Conservation (phyloP, 306 rosid genomes). For the Quercus bicolor region DNA sequence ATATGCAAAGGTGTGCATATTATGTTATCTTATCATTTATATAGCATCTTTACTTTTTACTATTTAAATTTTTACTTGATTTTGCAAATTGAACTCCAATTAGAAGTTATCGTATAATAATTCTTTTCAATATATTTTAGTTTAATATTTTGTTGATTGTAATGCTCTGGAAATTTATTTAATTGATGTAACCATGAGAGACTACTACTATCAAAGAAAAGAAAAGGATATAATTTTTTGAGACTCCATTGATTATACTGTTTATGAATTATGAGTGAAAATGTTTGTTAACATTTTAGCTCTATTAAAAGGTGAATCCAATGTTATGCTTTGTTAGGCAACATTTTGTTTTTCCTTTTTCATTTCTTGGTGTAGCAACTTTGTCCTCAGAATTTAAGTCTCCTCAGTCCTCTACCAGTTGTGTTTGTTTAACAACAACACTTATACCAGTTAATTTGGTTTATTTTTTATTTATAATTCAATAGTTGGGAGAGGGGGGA, state of each 20-base stretch:
- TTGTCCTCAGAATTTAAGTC: no score
- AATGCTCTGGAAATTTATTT: background rate
- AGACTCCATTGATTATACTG: background rate
- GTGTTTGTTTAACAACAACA: no score
- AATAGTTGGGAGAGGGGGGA: no score
- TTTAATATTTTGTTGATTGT: background rate
- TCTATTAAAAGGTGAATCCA: no score
- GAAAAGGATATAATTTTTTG: no score
- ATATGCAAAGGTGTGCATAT: slow-evolving; percentile 55
- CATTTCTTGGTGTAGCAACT: no score
- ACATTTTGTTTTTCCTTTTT: no score
- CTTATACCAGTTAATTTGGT: background rate
- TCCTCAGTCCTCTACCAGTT: no score
- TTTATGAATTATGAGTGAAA: background rate
- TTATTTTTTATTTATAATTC: background rate
- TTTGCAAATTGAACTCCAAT: background rate
- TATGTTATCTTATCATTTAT: background rate
- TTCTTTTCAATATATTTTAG: background rate
- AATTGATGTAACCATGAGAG: background rate
- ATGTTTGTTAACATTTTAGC: no score
- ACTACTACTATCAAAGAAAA: no score
- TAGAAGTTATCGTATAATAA: background rate
- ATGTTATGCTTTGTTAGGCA: no score
- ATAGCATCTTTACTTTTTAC: background rate
- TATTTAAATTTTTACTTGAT: background rate